Base-by-base conservation (phyloP, 805 yeast genomes). In the Lachancea mirantina region DNA sequence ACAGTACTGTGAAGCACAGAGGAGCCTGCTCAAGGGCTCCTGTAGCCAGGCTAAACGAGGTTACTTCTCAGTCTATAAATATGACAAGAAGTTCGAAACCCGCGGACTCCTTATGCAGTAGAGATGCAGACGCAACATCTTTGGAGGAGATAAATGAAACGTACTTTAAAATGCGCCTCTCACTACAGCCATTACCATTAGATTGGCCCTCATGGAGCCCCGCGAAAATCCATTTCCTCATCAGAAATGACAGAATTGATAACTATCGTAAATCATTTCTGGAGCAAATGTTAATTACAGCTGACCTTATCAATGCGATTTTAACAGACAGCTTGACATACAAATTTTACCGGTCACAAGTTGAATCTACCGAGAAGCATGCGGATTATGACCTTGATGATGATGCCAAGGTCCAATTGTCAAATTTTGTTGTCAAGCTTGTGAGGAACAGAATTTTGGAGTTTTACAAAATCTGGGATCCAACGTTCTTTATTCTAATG, bases 261-360 rank as follows among this genome's bases (percentile, higher is more conserved):
- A 40, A 35, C 16, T 46, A 35, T 29, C 47, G 61, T 32, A 56
- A 56, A 33, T 52, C 49, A 34, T 43, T 56, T 25, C 22, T 56
- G 6, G 23, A 47, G 14, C 59, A 56, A 20, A 10, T 55, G 8
- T 40, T 36, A 16, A 41, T 52, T 23, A 40, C 45, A 7, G 16
- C 40, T 3, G 29, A 24, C 14, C 21, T 34, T 11, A 20, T 34
- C 8, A 26, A 34, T 10, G 10, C 17, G 6, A 28, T 34, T 8
- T 20, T 34, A 6, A 19, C 18, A 9, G 33, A 34, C 16, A 34
- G 29, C 7, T 15, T 26, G 6, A 19, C 17, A 7, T 25, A 13
- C 6, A 25, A 13, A 2, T 34, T 34, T 13, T 34, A 34, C 13
- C 25, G 19, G 14, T 21, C 25, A 14, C 33, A 29, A 7, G 8